Base-by-base conservation (phyloP, 257 asterid species). In the Solanum boliviense region DNA sequence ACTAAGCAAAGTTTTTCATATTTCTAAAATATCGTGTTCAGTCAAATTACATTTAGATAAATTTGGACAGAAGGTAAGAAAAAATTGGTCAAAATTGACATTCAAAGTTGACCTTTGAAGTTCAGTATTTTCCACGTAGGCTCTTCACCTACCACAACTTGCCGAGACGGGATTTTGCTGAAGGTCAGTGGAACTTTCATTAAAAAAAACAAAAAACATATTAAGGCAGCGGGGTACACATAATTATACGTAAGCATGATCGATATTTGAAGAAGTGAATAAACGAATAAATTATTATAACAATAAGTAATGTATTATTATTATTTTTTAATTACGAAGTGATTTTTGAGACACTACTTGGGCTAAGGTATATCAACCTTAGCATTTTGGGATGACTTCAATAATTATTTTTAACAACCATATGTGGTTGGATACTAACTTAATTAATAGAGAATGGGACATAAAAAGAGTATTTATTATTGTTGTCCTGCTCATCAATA, bases 141-240 rank as follows among this genome's bases (percentile, higher is more conserved):
- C 73, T 44, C 29, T 84, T 87, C 34, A 90, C 95, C 95, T 65
- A 90, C 92, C 94, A 36, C 88, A 73, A 85, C 23, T 32, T 31
- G 85, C 74, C 88, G 83, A 86, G 13, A 71, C 87, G 88, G 62
- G n/a, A 5, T 68, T 72, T 34, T 78, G 84, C 56, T 79, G 76
- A 82, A 52, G 34, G 84, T 68, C 65, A 84, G 81, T 35, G 27
- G 73, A 76, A 56, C 31, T 74, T 74, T 21, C 83, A 74, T 23
- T n/a, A 39, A 7, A n/a, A 56, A 56, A 2, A 56, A 12, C 1
- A 6, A 16, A 5, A 52, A 16, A 48, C n/a, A 31, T 5, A 65
- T 5, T 65, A 5, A 67, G 1, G 73, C 18, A 67, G 76, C 11
- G 1, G 9, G 10, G 11, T 70, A 16, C 41, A 0, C 39, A 15